A percentile compares a stretch with the other conserved stretches of the same genome.
These are phyloP conservation scores for Chenopodium berlandieri DNA, from an alignment of 148 eudicot species.

Conservation along the genomic window DNA sequence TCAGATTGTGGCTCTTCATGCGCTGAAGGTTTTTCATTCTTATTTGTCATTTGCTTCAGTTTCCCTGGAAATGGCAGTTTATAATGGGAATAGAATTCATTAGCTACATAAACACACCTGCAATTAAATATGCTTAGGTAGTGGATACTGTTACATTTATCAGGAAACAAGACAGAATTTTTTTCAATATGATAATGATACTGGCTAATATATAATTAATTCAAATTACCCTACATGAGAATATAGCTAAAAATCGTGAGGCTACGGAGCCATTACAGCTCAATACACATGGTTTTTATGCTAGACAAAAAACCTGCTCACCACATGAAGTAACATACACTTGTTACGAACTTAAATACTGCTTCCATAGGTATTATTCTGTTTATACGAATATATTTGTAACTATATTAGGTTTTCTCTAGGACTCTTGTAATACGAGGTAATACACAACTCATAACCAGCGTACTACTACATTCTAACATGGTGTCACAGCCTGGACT, in stretches of 20 bases:
- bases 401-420: no score
- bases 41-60: conserved; percentile 58
- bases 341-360: not conserved
- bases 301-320: not conserved
- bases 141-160: not conserved
- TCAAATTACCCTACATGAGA: not conserved
- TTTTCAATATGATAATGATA: not conserved
- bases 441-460: no score
- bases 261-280: not conserved
- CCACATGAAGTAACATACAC: not conserved
- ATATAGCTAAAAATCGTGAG: not conserved
- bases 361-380: not conserved
- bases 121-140: not conserved
- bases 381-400: no score
- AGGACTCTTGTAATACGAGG: no score
- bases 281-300: not conserved
- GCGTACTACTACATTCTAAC: no score
- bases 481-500: no score
- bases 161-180: not conserved
- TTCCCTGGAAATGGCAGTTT: conserved; percentile 52
- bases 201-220: not conserved
- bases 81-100: not conserved
- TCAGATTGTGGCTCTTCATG: conserved; percentile 57
- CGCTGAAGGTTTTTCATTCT: conserved; percentile 55
- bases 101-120: not conserved